phyloP scores from a whole-genome alignment of 768 basidiomycete genomes.

The Boletellus ananas region DNA sequence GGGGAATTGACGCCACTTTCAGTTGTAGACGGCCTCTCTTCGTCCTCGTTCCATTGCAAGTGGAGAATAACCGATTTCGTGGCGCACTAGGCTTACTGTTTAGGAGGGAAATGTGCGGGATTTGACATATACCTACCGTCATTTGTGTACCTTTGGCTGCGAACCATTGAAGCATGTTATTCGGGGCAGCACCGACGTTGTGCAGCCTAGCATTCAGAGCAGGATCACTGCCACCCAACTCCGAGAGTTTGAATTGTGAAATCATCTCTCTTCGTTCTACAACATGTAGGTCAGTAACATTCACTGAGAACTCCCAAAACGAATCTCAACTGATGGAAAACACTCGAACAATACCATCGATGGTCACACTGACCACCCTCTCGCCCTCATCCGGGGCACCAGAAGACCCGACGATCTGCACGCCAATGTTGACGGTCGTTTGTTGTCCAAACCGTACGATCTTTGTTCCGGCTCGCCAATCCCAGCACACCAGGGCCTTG shows the following conservation, averaged over 20 bases:
- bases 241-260: slow-evolving; percentile 83
- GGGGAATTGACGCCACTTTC: slow-evolving; percentile 24
- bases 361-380: slow-evolving; percentile 84
- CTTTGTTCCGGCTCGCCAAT: slow-evolving; percentile 86
- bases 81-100: slow-evolving; percentile 58
- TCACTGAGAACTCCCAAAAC: neutral
- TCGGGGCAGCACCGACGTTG: slow-evolving; percentile 75
- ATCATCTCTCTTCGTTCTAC: slow-evolving; percentile 79
- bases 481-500: slow-evolving; percentile 80
- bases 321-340: slow-evolving; percentile 78
- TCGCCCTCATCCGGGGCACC: slow-evolving; percentile 55
- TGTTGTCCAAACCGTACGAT: slow-evolving; percentile 90
- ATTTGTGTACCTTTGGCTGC: slow-evolving; percentile 87
- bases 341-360: slow-evolving; percentile 86
- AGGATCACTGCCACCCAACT: slow-evolving; percentile 68
- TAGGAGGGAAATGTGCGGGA: neutral
- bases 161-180: slow-evolving; percentile 94
- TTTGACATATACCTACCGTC: slow-evolving; percentile 53
- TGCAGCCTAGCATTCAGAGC: slow-evolving; percentile 62
- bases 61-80: slow-evolving; percentile 85
- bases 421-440: slow-evolving; percentile 87
- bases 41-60: slow-evolving; percentile 79
- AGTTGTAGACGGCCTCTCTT: slow-evolving; percentile 19
- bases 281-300: slow-evolving; percentile 3
- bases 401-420: slow-evolving; percentile 68